Conservation (phyloP, 2,329 filamentous ascomycete genomes). For the Aspergillus sp. region DNA sequence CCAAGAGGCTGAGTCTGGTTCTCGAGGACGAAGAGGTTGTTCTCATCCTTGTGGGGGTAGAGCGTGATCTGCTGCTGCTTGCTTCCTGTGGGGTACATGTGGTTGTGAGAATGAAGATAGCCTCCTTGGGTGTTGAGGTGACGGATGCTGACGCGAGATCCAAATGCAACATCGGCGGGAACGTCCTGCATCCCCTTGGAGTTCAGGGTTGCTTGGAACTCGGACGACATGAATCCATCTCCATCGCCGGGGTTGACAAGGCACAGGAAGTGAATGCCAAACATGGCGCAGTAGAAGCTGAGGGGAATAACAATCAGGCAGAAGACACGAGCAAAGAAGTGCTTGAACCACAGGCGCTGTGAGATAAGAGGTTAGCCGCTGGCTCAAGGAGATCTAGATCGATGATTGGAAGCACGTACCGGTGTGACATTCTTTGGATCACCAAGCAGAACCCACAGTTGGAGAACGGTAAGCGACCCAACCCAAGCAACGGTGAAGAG, state of each 20-base stretch:
- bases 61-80: constrained; percentile 98
- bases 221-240: constrained; percentile 99
- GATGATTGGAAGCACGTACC: constrained; percentile 46
- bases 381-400: not conserved
- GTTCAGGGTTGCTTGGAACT: constrained; percentile 97
- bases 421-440: constrained; percentile 83
- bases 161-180: constrained; percentile 85
- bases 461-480: constrained; percentile 81
- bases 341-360: constrained; percentile 82
- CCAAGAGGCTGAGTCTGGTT: constrained; percentile 92
- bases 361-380: constrained; percentile 25
- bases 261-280: constrained; percentile 93
- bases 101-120: constrained; percentile 92
- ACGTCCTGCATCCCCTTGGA: constrained; percentile 96
- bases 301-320: constrained; percentile 87
- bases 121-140: constrained; percentile 98
- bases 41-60: constrained; percentile 98
- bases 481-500: constrained; percentile 99
- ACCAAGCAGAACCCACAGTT: constrained; percentile 93
- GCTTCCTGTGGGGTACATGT: constrained; percentile 97
- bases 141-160: constrained; percentile 80
- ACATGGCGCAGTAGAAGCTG: constrained; percentile 94
- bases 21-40: constrained; percentile 92
- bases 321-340: constrained; percentile 87
- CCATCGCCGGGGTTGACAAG: constrained; percentile 93